Conservation (phyloP, 2,329 filamentous ascomycete genomes). For the Epichloe brachyelytri region DNA sequence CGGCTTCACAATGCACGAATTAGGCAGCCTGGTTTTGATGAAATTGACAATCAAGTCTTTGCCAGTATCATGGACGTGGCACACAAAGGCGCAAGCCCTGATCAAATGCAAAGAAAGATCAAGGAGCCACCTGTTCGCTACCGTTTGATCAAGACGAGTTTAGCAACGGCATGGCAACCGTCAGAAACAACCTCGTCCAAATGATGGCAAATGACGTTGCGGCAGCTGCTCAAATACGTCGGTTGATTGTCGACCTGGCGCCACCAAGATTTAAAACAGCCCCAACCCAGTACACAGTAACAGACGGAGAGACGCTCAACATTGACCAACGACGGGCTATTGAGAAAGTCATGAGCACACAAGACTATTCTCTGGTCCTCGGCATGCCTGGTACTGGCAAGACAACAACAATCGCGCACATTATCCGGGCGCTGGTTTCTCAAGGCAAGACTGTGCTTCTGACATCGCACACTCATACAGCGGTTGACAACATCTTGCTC, state of each 20-base stretch:
- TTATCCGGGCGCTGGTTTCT: conserved; percentile 77
- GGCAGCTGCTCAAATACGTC: conserved; percentile 58
- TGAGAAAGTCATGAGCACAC: conserved; percentile 87
- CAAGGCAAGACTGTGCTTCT: conserved; percentile 87
- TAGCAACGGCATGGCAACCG: conserved; percentile 90
- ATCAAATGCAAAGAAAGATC: conserved; percentile 38
- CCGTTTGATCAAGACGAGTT: conserved; percentile 93
- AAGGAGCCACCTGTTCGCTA: conserved; percentile 52
- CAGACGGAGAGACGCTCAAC: conserved; percentile 59
- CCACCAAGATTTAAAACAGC: conserved; percentile 59
- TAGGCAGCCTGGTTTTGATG: conserved; percentile 62
- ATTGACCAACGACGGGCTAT: conserved; percentile 78
- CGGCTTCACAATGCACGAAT: conserved; percentile 77
- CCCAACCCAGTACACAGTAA: conserved; percentile 50
- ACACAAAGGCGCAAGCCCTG: conserved; percentile 35
- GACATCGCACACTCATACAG: conserved; percentile 93
- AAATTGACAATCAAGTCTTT: conserved; percentile 69
- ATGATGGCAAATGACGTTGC: conserved; percentile 73
- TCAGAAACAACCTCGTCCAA: conserved; percentile 85
- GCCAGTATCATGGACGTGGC: conserved; percentile 81
- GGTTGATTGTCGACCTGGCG: conserved; percentile 66
- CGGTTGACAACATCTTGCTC: conserved; percentile 93
- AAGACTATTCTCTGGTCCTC: conserved; percentile 91
- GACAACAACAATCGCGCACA: conserved; percentile 95
- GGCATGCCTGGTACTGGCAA: conserved; percentile 98